Conservation (phyloP, 2,329 filamentous ascomycete genomes). For the Fusarium subtropicale region DNA sequence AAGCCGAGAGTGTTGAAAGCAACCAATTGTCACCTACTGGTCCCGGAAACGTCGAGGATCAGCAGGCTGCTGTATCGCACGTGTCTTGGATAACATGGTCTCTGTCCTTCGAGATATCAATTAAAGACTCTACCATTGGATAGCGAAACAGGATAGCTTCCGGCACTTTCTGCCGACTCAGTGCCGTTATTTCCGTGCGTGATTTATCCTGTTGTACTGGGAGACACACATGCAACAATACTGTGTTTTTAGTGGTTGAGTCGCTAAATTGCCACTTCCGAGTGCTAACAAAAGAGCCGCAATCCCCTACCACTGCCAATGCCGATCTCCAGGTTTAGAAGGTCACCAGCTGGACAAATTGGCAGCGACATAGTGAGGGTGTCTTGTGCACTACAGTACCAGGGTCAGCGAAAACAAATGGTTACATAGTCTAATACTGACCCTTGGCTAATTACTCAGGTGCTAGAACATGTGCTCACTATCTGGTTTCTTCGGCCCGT, state of each 20-base stretch:
- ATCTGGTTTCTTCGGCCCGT: background rate
- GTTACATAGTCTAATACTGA: background rate
- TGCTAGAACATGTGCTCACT: background rate
- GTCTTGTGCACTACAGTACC: too few relatives aligned
- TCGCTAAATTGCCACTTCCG: background rate
- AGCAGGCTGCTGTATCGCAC: background rate
- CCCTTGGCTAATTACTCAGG: too few relatives aligned
- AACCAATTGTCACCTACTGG: background rate
- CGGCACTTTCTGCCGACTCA: constrained; percentile 18
- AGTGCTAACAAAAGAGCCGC: constrained; percentile 8
- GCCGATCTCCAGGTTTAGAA: background rate
- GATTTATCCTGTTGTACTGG: background rate
- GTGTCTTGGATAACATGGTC: fast-evolving
- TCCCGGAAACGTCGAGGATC: background rate
- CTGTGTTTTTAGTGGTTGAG: constrained; percentile 21
- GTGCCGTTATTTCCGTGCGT: background rate
- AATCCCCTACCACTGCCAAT: constrained; percentile 6
- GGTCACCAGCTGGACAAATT: background rate
- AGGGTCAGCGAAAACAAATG: background rate
- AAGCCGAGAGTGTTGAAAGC: fast-evolving
- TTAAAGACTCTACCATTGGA: background rate
- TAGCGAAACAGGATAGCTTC: constrained; percentile 17
- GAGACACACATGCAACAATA: constrained; percentile 32
- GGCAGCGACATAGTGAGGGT: too few relatives aligned
- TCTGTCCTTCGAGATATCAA: too few relatives aligned